Evolutionary conservation across 2,329 filamentous ascomycete genomes (phyloP), one percentile per base, ranked within the genome.

Genomic region (Ceratocystis ficicola): DNA sequence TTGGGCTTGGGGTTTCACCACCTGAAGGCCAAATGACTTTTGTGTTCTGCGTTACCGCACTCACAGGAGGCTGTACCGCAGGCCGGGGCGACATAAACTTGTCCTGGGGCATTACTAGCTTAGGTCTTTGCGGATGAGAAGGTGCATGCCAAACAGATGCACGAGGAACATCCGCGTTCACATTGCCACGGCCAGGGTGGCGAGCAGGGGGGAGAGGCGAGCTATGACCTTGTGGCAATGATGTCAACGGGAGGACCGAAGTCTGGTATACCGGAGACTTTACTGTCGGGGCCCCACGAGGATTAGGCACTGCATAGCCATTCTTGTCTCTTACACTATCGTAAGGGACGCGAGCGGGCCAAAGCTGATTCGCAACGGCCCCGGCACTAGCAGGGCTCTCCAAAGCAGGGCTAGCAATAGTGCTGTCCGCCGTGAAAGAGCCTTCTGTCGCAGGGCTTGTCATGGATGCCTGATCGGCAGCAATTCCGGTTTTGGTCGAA

Each of bases 251-350:
- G 30, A 62, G 41, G 41, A 41, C 64, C 10, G 57, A 60, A 36
- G 41, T 50, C 8, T 41, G 55, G 32, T 41, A 28, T 5, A 28
- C 32, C 4, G 63, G 41, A 1, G 36, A 30, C 55, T 30, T 44
- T 2, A 15, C 41, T 7, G 10, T 12, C 15, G 55, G 15, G 6
- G 52, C 17, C 2, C 48, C 55, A 5, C 63, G 63, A 44, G 63
- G 63, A 12, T 52, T 41, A 25, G 63, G 63, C n/a, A 65, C 20
- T 12, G 63, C 63, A 48, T 65, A 65, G 6, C 63, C 52, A 17
- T 65, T 59, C 50, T 48, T 59, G n/a, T 65, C 63, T 44, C 60
- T 65, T 7, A 65, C 25, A 44, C 63, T 65, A 30, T 66, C 62
- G n/a, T 61, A 64, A 30, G 41, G 55, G 5, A 64, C 41, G 44